These are phyloP conservation scores for Cercophora scortea DNA, from an alignment of 495 filamentous ascomycete species.

Conservation along the genomic window DNA sequence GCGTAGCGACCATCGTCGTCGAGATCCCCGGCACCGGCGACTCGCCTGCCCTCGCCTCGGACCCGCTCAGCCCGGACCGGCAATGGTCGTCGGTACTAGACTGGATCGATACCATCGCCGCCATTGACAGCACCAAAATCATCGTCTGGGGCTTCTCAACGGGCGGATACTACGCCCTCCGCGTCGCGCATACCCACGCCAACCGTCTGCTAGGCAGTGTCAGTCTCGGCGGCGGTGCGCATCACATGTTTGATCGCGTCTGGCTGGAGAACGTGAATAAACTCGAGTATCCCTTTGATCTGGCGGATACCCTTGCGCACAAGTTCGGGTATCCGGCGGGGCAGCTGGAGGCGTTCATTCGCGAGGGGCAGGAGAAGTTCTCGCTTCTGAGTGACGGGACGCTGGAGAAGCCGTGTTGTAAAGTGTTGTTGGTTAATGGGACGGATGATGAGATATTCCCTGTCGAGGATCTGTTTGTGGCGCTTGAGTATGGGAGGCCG, in stretches of 20 bases:
- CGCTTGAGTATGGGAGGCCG: slow-evolving; percentile 50
- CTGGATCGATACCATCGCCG: slow-evolving; percentile 44
- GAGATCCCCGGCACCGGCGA: slow-evolving; percentile 75
- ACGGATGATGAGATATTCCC: slow-evolving; percentile 61
- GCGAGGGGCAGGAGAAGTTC: slow-evolving; percentile 51
- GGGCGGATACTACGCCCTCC: slow-evolving; percentile 64
- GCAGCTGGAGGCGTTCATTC: slow-evolving; percentile 37
- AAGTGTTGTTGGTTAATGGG: slow-evolving; percentile 60
- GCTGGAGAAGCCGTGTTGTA: slow-evolving; percentile 48
- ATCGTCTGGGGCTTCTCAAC: slow-evolving; percentile 61
- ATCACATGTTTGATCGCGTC: slow-evolving; percentile 54
- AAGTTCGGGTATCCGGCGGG: slow-evolving; percentile 53
- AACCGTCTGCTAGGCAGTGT: slow-evolving; percentile 49
- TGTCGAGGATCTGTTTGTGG: slow-evolving; percentile 57
- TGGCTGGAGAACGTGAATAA: slow-evolving; percentile 58
- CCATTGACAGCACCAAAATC: slow-evolving; percentile 48
- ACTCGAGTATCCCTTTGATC: slow-evolving; percentile 65
- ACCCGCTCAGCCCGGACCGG: slow-evolving; percentile 37
- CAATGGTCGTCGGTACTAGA: slow-evolving; percentile 58
- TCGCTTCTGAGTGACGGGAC: slow-evolving; percentile 58
- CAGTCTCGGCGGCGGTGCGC: slow-evolving; percentile 56
- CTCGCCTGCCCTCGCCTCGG: slow-evolving; percentile 48
- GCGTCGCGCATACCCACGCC: slow-evolving; percentile 58
- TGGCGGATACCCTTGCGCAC: slow-evolving; percentile 52
- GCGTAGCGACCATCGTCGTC: slow-evolving; percentile 48